phyloP scores from a whole-genome alignment of 164 flowering plant genomes.

The Magnolia kwangsiensis region DNA sequence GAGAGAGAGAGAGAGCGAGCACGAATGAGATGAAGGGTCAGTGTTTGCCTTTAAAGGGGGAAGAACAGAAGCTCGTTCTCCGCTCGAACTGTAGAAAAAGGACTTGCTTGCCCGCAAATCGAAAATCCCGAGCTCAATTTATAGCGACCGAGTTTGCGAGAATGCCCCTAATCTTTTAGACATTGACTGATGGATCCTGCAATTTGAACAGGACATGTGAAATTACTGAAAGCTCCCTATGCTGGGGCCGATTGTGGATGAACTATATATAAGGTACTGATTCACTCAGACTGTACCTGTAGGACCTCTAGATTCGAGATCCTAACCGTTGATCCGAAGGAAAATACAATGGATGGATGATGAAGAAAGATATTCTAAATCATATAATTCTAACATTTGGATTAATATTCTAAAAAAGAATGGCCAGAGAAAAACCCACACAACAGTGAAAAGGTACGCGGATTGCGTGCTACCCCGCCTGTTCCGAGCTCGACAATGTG shows the following conservation, averaged over 20 bases:
- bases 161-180: slow-evolving; percentile 18
- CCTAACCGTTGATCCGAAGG: background rate
- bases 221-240: background rate
- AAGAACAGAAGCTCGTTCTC: slow-evolving; percentile 9
- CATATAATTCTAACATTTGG: too few relatives aligned
- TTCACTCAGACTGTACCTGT: background rate
- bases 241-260: background rate
- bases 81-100: slow-evolving; percentile 12
- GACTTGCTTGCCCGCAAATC: slow-evolving; percentile 37
- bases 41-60: slow-evolving; percentile 1
- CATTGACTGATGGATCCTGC: background rate
- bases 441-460: too few relatives aligned
- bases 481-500: too few relatives aligned
- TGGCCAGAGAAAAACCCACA: too few relatives aligned
- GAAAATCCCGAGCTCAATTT: slow-evolving; percentile 24
- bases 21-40: background rate
- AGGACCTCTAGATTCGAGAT: background rate
- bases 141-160: slow-evolving; percentile 19
- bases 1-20: background rate
- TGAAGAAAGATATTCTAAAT: too few relatives aligned
- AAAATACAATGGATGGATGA: background rate
- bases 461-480: too few relatives aligned
- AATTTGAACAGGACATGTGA: background rate
- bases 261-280: background rate
- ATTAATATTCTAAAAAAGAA: too few relatives aligned